Percentiles rank a stretch among this genome's conserved stretches.
Evolutionary conservation across 345 rosid species (phyloP).

Genomic region (Angophora floribunda): DNA sequence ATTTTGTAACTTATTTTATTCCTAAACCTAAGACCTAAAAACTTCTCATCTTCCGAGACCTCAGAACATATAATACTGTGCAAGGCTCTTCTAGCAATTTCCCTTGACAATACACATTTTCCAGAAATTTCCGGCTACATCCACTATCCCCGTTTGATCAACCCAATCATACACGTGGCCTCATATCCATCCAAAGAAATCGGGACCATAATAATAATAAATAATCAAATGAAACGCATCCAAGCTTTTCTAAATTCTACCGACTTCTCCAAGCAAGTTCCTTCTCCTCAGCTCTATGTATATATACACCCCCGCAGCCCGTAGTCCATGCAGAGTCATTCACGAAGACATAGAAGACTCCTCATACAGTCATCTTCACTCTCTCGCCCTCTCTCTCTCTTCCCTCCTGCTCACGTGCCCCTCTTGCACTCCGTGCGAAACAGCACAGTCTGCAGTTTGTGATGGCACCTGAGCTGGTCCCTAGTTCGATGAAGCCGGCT

Average conservation of each 20-base stretch:
- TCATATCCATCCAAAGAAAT: not conserved
- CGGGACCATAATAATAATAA: not conserved
- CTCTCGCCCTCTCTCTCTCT: not conserved
- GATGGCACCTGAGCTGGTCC: not conserved
- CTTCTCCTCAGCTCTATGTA: not conserved
- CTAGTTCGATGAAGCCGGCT: not conserved
- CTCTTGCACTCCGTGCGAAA: not conserved
- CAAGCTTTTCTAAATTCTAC: not conserved
- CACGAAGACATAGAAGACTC: not conserved
- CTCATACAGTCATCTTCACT: not conserved
- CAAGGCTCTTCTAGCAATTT: not conserved
- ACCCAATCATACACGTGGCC: not conserved
- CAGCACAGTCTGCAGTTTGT: not conserved
- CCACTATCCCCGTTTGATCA: not conserved
- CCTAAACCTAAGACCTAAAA: not conserved
- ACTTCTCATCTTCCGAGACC: not conserved
- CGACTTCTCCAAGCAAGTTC: not conserved
- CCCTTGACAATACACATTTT: not conserved
- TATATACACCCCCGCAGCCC: not conserved
- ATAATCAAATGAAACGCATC: not conserved
- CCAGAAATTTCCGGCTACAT: not conserved
- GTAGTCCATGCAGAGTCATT: not conserved
- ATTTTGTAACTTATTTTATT: not conserved
- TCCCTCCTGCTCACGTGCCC: not conserved
- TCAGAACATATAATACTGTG: not conserved